Evolutionary conservation across 257 asterid species (phyloP).

Genomic region (Solanum neorickii): DNA sequence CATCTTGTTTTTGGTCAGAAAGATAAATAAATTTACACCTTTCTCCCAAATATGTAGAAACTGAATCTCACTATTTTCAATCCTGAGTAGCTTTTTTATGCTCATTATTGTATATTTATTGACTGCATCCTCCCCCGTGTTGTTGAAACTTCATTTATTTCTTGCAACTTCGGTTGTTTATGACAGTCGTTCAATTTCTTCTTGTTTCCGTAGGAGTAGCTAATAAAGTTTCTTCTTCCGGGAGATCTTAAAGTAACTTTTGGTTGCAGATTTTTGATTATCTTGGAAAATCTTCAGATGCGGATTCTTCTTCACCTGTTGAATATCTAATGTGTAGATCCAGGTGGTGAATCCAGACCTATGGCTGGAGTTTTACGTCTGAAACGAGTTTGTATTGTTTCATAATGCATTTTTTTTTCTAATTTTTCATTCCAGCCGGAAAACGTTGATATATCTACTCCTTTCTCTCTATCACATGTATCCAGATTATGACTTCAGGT

Average conservation of each 20-base stretch:
- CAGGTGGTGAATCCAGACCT: conserved; percentile 44
- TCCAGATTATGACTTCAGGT: conserved; percentile 98
- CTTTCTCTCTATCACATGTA: conserved; percentile 89
- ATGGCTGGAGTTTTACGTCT: not conserved
- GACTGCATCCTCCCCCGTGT: not conserved
- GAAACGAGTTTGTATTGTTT: not conserved
- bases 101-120: not conserved
- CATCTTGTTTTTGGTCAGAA: not conserved
- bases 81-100: not conserved
- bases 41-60: not conserved
- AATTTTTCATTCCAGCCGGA: conserved; percentile 53
- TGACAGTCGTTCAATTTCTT: not conserved
- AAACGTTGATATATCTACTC: conserved; percentile 83
- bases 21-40: not conserved
- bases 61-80: not conserved
- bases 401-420: conserved; percentile 7
- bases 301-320: conserved; percentile 72
- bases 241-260: not conserved
- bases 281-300: conserved; percentile 66
- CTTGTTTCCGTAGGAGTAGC: not conserved
- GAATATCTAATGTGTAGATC: conserved; percentile 63
- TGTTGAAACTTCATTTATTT: not conserved
- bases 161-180: not conserved
- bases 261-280: conserved; percentile 58
- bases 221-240: not conserved